Conservation (phyloP, 331 rosid species). For the Acacia pycnantha region DNA sequence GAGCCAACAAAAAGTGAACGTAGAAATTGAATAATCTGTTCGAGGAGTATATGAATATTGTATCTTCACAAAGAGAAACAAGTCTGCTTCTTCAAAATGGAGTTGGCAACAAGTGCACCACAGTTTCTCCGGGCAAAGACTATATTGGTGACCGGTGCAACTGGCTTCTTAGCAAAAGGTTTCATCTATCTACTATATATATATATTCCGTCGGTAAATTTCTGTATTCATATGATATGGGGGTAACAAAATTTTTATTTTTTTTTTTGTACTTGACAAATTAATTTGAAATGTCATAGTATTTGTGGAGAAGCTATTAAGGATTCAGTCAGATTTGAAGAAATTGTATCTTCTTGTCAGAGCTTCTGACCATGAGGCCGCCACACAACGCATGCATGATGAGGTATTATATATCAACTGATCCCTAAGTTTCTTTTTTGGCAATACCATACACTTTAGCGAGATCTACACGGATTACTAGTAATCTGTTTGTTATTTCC, state of each 20-base stretch:
- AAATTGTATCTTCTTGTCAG: slow-evolving; percentile 11
- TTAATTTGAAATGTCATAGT: background rate
- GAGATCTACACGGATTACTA: too few relatives aligned
- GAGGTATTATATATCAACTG: background rate
- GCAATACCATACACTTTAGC: too few relatives aligned
- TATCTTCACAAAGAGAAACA: background rate
- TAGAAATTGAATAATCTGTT: too few relatives aligned
- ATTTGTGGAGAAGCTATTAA: slow-evolving; percentile 21
- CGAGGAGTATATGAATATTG: too few relatives aligned
- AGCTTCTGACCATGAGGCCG: background rate
- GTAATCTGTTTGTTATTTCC: too few relatives aligned
- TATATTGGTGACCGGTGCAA: background rate
- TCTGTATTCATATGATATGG: too few relatives aligned
- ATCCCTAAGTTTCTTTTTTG: too few relatives aligned
- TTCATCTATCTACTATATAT: background rate
- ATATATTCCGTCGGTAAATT: too few relatives aligned
- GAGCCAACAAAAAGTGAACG: too few relatives aligned
- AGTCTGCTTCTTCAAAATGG: background rate
- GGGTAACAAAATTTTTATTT: background rate
- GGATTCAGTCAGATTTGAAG: slow-evolving; percentile 9
- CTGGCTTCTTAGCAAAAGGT: background rate
- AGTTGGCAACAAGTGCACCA: background rate
- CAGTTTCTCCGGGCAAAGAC: background rate
- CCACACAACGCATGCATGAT: background rate
- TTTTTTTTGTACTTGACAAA: too few relatives aligned